phyloP scores from a whole-genome alignment of 2,329 filamentous ascomycete species.

The Aspergillus phoenicis region DNA sequence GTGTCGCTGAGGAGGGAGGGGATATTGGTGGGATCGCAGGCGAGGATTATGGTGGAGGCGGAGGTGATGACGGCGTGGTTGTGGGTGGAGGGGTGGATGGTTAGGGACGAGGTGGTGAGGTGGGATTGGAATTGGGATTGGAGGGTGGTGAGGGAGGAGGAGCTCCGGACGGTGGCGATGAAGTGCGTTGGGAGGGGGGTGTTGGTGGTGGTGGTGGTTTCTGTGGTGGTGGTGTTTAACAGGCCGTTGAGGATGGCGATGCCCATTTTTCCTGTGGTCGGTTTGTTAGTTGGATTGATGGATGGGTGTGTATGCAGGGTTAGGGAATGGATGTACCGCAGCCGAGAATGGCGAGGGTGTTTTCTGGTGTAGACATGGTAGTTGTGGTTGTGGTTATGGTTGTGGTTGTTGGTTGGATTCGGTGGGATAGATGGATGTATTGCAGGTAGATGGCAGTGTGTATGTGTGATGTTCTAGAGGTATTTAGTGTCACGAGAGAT shows the following conservation, averaged over 20 bases:
- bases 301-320: neutral
- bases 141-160: neutral
- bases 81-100: neutral
- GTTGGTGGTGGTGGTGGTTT: neutral
- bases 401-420: neutral
- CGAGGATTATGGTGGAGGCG: neutral
- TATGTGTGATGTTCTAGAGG: neutral
- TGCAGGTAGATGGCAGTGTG: neutral
- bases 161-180: neutral
- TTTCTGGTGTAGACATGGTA: neutral
- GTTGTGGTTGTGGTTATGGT: neutral
- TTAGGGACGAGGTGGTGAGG: neutral
- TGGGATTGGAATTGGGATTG: neutral
- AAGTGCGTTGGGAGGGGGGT: neutral
- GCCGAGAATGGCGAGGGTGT: slow-evolving; percentile 5
- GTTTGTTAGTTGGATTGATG: neutral
- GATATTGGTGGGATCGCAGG: slow-evolving; percentile 1
- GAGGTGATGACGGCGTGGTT: neutral
- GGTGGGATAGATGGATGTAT: neutral
- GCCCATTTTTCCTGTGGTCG: slow-evolving; percentile 3
- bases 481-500: neutral
- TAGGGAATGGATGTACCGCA: neutral
- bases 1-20: neutral
- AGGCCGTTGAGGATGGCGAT: slow-evolving; percentile 7
- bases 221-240: neutral